A percentile compares a stretch with the other conserved stretches of the same genome.
phyloP scores from a whole-genome alignment of 2,329 filamentous ascomycete genomes.

The Blumeria hordei region DNA sequence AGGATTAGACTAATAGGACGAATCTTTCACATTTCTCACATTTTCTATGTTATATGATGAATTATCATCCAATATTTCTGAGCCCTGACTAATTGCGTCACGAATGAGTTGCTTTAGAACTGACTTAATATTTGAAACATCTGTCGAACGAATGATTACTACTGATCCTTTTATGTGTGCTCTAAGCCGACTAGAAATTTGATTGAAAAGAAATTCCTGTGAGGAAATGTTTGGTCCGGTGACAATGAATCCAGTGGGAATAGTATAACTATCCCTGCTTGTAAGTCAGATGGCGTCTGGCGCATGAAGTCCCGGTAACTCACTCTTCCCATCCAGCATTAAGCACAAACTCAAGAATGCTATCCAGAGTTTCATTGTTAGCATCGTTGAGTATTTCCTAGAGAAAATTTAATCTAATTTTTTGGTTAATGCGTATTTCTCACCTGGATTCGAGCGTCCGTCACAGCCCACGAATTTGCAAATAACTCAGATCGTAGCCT shows the following conservation, averaged over 20 bases:
- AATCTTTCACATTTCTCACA: constrained; percentile 17
- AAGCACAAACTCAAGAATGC: constrained; percentile 31
- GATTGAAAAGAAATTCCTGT: constrained; percentile 48
- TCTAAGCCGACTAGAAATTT: constrained; percentile 34
- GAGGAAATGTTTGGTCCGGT: constrained; percentile 59
- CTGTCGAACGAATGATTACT: constrained; percentile 42
- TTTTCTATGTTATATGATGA: constrained; percentile 22
- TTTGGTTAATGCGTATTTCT: constrained; percentile 3
- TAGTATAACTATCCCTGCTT: constrained; percentile 5
- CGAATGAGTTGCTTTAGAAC: constrained; percentile 49
- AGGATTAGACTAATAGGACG: constrained; percentile 2
- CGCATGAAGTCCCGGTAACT: not conserved
- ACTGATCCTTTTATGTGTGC: constrained; percentile 27
- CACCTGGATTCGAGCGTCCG: constrained; percentile 39
- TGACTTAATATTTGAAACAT: constrained; percentile 51
- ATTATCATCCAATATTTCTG: constrained; percentile 26
- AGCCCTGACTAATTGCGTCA: constrained; percentile 29
- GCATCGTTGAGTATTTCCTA: constrained; percentile 33
- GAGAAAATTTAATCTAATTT: constrained; percentile 15
- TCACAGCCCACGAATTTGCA: constrained; percentile 35
- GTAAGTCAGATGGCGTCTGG: constrained; percentile 1
- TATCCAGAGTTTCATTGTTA: constrained; percentile 33
- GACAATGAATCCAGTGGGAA: constrained; percentile 46
- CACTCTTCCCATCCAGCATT: constrained; percentile 14
- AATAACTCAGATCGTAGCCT: constrained; percentile 33